phyloP scores from a whole-genome alignment of 2,329 filamentous ascomycete genomes.

The Fusarium fracticaudum region DNA sequence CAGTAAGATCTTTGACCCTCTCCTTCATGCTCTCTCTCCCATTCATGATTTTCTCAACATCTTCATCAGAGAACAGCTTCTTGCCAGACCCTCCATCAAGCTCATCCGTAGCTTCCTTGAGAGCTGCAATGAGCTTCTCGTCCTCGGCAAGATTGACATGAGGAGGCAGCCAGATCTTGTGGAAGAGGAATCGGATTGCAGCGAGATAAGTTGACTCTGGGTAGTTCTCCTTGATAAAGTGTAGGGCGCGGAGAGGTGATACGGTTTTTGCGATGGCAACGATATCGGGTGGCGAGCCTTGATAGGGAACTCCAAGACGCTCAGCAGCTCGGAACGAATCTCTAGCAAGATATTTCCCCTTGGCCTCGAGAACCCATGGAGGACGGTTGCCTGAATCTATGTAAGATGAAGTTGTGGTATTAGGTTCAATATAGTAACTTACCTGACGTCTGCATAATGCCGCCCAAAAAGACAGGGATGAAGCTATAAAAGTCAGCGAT shows the following conservation, averaged over 20 bases:
- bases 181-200: slow-evolving; percentile 64
- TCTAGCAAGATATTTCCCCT: slow-evolving; percentile 64
- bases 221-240: slow-evolving; percentile 71
- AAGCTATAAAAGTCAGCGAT: slow-evolving; percentile 57
- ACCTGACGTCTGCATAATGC: slow-evolving; percentile 70
- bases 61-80: slow-evolving; percentile 58
- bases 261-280: slow-evolving; percentile 55
- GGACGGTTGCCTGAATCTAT: slow-evolving; percentile 72
- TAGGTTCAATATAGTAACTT: slow-evolving; percentile 43
- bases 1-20: slow-evolving; percentile 65
- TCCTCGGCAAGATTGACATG: slow-evolving; percentile 68
- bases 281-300: slow-evolving; percentile 55
- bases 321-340: slow-evolving; percentile 54
- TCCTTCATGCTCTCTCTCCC: slow-evolving; percentile 59
- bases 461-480: slow-evolving; percentile 77
- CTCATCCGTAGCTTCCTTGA: slow-evolving; percentile 46
- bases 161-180: slow-evolving; percentile 69
- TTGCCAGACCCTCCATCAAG: slow-evolving; percentile 30
- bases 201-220: slow-evolving; percentile 60
- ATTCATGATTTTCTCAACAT: slow-evolving; percentile 65
- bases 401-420: neutral
- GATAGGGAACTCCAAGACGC: slow-evolving; percentile 50
- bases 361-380: slow-evolving; percentile 76
- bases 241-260: slow-evolving; percentile 72
- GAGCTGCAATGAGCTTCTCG: slow-evolving; percentile 57